Evolutionary conservation across 805 yeast species (phyloP).

Genomic region (Kodamaea jinghongensis): DNA sequence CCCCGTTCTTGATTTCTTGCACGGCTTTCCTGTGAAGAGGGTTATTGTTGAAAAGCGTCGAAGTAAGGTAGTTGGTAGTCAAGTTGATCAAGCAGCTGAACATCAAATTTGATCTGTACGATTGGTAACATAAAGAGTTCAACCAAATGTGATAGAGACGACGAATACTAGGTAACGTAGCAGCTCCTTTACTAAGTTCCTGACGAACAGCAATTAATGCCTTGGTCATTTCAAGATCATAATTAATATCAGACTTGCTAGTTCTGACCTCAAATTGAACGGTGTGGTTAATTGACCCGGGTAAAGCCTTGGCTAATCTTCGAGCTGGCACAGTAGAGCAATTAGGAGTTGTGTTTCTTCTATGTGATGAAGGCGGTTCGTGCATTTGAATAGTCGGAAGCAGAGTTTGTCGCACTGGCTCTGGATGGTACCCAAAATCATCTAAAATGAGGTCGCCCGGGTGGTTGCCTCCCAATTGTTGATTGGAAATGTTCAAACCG

Average conservation of each 20-base stretch:
- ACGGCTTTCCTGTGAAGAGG: constrained; percentile 1
- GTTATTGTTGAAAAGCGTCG: constrained; percentile 24
- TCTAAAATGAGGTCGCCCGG: no score
- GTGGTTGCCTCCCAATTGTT: no score
- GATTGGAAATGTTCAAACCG: no score
- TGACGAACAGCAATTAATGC: constrained; percentile 12
- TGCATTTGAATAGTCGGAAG: no score
- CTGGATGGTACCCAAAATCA: no score
- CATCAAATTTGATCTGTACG: constrained; percentile 25
- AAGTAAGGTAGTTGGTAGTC: constrained; percentile 37
- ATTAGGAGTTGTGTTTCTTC: no score
- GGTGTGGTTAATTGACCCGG: constrained; percentile 9
- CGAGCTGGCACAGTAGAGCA: no score
- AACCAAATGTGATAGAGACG: constrained; percentile 33
- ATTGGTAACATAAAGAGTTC: constrained; percentile 26
- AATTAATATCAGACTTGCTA: constrained; percentile 3
- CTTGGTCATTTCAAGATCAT: constrained; percentile 4
- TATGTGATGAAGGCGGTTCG: no score
- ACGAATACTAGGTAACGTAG: constrained; percentile 27
- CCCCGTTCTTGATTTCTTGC: constrained; percentile 1
- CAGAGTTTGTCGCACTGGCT: no score
- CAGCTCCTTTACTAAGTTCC: constrained; percentile 23
- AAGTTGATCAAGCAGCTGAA: constrained; percentile 37
- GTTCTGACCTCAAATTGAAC: constrained; percentile 4
- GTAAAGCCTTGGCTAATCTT: constrained; percentile 6